These are phyloP conservation scores for Microcos paniculata DNA, from an alignment of 345 rosid genomes.

Conservation along the genomic window DNA sequence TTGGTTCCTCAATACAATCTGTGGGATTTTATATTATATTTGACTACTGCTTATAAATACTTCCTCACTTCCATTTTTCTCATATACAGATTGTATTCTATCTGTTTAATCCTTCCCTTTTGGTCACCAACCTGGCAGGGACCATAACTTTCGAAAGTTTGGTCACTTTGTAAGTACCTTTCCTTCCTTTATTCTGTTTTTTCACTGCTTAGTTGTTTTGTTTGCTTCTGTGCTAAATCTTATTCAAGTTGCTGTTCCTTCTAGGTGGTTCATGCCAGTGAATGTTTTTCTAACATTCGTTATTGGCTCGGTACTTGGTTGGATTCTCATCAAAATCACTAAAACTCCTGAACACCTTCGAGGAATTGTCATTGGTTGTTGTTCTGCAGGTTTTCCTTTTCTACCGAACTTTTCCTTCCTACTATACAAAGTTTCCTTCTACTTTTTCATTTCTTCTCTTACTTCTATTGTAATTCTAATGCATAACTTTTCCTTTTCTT, in stretches of 20 bases:
- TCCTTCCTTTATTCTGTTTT: neutral
- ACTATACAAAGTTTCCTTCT: too few species aligned
- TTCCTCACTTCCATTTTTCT: neutral
- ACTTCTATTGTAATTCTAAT: neutral
- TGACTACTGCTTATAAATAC: neutral
- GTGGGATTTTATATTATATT: neutral
- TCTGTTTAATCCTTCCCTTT: constrained; percentile 43
- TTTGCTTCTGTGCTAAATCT: too few species aligned
- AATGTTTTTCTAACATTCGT: constrained; percentile 39
- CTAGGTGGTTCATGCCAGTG: too few species aligned
- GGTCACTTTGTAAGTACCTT: constrained; percentile 34
- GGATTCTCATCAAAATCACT: constrained; percentile 41
- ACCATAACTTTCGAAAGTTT: constrained; percentile 37
- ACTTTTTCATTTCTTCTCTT: neutral
- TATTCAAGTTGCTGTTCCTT: neutral
- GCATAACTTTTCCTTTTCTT: neutral
- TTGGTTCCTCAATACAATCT: neutral
- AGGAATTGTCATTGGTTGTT: constrained; percentile 50
- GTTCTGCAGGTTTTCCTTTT: constrained; percentile 37
- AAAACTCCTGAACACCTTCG: constrained; percentile 39
- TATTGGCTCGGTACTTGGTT: constrained; percentile 46
- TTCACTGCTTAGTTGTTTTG: neutral
- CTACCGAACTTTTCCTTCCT: neutral
- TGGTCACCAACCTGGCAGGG: constrained; percentile 36
- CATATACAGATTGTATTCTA: constrained; percentile 34